Evolutionary conservation across 139 green algal genomes (phyloP).

Genomic region (Pseudopediastrum boryanum): DNA sequence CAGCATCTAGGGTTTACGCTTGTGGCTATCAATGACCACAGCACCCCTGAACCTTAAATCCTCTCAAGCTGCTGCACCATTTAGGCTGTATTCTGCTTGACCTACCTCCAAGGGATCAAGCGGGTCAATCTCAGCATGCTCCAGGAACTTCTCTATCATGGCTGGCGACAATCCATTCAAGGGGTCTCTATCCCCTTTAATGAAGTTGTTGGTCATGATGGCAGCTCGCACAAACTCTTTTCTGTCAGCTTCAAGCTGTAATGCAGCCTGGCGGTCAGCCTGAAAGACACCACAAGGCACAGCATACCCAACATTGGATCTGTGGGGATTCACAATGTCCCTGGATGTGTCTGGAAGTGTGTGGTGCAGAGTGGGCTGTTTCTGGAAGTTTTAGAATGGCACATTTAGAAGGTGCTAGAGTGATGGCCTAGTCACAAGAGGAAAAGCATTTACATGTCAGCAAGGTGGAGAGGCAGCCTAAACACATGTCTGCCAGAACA

Average conservation of each 20-base stretch:
- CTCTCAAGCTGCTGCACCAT: not conserved
- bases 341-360: too few relatives aligned
- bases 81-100: not conserved
- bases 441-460: too few relatives aligned
- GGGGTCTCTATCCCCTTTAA: conserved; percentile 53
- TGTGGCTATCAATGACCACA: too few relatives aligned
- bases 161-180: conserved; percentile 74
- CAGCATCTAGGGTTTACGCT: too few relatives aligned
- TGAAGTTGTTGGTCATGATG: conserved; percentile 17
- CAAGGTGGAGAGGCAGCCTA: too few relatives aligned
- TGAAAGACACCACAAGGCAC: not conserved
- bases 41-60: not conserved
- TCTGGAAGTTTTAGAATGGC: too few relatives aligned
- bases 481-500: too few relatives aligned
- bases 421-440: too few relatives aligned
- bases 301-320: too few relatives aligned
- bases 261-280: conserved; percentile 3
- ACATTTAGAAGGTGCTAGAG: too few relatives aligned
- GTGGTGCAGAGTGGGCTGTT: too few relatives aligned
- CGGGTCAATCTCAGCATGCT: conserved; percentile 38
- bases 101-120: conserved; percentile 77
- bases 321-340: too few relatives aligned
- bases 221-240: conserved; percentile 24
- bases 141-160: conserved; percentile 55
- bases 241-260: conserved; percentile 38